Conservation (phyloP, 257 asterid genomes). For the Solanum piurae region DNA sequence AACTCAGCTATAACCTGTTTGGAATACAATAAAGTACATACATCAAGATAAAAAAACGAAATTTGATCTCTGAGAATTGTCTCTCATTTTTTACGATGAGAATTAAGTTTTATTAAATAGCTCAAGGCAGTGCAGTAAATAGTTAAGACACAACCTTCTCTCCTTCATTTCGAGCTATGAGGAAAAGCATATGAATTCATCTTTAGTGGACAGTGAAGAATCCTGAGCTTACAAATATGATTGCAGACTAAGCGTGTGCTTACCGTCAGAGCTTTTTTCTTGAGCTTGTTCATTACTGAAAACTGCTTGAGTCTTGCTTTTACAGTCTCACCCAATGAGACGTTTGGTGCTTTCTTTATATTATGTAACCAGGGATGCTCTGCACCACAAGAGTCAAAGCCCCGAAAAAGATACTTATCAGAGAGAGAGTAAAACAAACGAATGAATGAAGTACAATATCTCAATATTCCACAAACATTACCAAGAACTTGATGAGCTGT, state of each 20-base stretch:
- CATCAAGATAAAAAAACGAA: neutral
- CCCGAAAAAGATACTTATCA: neutral
- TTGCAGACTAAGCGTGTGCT: neutral
- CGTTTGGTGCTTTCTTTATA: constrained; percentile 56
- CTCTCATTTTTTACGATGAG: neutral
- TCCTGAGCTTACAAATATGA: neutral
- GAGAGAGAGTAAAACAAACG: neutral
- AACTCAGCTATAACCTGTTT: constrained; percentile 53
- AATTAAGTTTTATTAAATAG: neutral
- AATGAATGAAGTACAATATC: neutral
- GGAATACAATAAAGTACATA: neutral
- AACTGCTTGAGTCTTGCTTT: constrained; percentile 68
- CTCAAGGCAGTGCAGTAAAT: neutral
- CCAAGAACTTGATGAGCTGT: constrained; percentile 66
- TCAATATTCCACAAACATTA: constrained; percentile 8
- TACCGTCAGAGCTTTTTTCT: constrained; percentile 60
- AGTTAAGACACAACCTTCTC: neutral
- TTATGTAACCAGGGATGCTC: constrained; percentile 69
- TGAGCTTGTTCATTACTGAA: constrained; percentile 62
- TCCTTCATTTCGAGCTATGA: neutral
- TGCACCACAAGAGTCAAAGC: constrained; percentile 4
- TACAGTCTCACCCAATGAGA: constrained; percentile 62
- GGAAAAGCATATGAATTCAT: neutral
- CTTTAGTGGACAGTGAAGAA: neutral
- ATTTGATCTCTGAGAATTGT: neutral